Conservation (phyloP, 2,329 filamentous ascomycete species). For the Sclerotinia spermophila region DNA sequence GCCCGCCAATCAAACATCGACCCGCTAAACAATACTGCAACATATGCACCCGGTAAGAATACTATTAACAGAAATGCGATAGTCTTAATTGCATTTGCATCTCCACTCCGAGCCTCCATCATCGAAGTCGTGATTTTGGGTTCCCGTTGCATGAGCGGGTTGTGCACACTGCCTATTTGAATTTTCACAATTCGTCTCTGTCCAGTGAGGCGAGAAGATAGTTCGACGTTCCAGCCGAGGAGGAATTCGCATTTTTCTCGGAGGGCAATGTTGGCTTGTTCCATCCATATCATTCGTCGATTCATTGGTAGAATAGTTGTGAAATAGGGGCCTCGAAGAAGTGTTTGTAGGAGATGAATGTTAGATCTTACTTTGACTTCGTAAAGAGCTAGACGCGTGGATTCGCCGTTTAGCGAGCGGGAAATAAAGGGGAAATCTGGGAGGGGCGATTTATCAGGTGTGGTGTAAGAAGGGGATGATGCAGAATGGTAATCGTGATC, state of each 20-base stretch:
- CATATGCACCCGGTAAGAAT: not conserved
- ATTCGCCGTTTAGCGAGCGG: slow-evolving; percentile 4
- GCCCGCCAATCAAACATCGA: slow-evolving; percentile 15
- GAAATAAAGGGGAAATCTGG: not conserved
- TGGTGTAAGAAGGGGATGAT: not conserved
- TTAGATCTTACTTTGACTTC: slow-evolving; percentile 6
- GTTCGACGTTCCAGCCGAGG: slow-evolving; percentile 3
- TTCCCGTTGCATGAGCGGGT: not conserved
- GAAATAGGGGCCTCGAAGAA: not conserved
- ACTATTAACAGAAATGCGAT: not conserved
- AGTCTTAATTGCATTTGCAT: slow-evolving; percentile 1
- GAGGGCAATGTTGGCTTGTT: not conserved
- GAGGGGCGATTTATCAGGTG: not conserved
- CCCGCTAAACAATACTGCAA: slow-evolving; percentile 1
- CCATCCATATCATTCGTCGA: not conserved
- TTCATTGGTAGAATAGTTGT: not conserved
- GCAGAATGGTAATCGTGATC: not conserved
- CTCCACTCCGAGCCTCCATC: not conserved
- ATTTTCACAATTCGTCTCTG: slow-evolving; percentile 8
- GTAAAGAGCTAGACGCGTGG: slow-evolving; percentile 1
- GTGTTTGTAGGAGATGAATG: not conserved
- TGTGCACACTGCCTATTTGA: not conserved
- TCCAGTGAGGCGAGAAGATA: not conserved
- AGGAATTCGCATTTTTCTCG: slow-evolving; percentile 11
- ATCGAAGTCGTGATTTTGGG: not conserved